Evolutionary conservation across 106 monocot genomes (phyloP).

Genomic region (Dendrobium huoshanense): DNA sequence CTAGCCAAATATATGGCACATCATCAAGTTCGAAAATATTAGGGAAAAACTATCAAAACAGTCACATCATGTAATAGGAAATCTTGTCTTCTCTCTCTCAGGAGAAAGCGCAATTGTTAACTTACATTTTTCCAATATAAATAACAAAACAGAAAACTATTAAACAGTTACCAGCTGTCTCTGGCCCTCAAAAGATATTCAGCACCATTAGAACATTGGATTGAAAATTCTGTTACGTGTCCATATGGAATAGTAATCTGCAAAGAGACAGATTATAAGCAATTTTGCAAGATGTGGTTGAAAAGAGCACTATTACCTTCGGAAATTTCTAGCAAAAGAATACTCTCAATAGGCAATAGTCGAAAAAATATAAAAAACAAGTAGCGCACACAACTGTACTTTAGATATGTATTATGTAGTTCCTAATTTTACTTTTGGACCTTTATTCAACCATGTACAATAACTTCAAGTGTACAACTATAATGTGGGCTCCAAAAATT

Average conservation of each 20-base stretch:
- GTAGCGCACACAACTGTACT: not conserved
- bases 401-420: not conserved
- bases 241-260: slow-evolving; percentile 27
- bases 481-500: not conserved
- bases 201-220: slow-evolving; percentile 21
- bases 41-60: not conserved
- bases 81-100: not conserved
- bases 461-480: not conserved
- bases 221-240: slow-evolving; percentile 18
- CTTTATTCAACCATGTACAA: not conserved
- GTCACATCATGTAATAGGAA: not conserved
- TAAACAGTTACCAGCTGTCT: slow-evolving; percentile 24
- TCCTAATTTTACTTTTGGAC: not conserved
- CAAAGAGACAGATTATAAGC: not conserved
- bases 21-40: not conserved
- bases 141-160: not conserved
- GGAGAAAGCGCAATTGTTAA: not conserved
- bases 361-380: not conserved
- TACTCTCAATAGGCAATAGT: not conserved
- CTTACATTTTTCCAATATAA: not conserved
- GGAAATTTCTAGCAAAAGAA: not conserved
- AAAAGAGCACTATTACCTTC: not conserved
- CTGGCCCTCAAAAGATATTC: slow-evolving; percentile 19
- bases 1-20: not conserved
- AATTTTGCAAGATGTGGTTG: not conserved